These are phyloP conservation scores for Teratosphaeria nubilosa DNA, from an alignment of 2,329 filamentous ascomycete genomes.

Conservation along the genomic window DNA sequence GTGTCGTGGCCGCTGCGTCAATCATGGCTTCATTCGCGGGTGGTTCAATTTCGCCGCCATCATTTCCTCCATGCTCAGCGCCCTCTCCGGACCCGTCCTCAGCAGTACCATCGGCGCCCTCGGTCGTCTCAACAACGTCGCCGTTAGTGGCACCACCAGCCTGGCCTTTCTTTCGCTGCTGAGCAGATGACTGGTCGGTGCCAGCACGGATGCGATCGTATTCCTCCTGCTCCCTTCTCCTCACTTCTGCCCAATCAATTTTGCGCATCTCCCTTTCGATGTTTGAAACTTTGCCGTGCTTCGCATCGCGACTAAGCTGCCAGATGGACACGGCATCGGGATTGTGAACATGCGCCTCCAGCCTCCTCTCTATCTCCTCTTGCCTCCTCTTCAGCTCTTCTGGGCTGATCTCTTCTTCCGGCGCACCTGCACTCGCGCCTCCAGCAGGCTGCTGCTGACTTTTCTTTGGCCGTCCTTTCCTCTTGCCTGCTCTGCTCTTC, in stretches of 20 bases:
- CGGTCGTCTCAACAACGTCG: slow-evolving; percentile 8
- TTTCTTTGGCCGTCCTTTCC: neutral
- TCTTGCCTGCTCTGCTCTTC: neutral
- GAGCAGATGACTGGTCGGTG: neutral
- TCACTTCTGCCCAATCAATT: slow-evolving; percentile 48
- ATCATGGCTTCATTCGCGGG: slow-evolving; percentile 8
- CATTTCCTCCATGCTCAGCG: slow-evolving; percentile 3
- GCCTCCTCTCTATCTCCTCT: slow-evolving; percentile 17
- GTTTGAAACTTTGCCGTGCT: slow-evolving; percentile 59
- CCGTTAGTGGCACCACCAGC: neutral
- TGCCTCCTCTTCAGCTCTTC: slow-evolving; percentile 6
- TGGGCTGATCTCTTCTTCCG: slow-evolving; percentile 4
- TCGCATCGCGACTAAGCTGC: slow-evolving; percentile 55
- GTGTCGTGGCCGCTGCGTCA: slow-evolving; percentile 6
- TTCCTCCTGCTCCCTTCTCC: slow-evolving; percentile 3
- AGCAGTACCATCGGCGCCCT: slow-evolving; percentile 11
- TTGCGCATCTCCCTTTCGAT: slow-evolving; percentile 62
- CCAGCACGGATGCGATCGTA: neutral
- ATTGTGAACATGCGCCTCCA: slow-evolving; percentile 45
- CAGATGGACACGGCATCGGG: slow-evolving; percentile 59
- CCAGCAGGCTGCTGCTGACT: neutral
- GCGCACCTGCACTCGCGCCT: slow-evolving; percentile 5
- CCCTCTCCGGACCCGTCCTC: slow-evolving; percentile 4
- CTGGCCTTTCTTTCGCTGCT: neutral
- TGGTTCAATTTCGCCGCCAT: neutral